Percentiles rank a stretch among this genome's conserved stretches.
These are phyloP conservation scores for Phytophthora tubulina DNA, from an alignment of 352 stramenopile species.

Conservation along the genomic window DNA sequence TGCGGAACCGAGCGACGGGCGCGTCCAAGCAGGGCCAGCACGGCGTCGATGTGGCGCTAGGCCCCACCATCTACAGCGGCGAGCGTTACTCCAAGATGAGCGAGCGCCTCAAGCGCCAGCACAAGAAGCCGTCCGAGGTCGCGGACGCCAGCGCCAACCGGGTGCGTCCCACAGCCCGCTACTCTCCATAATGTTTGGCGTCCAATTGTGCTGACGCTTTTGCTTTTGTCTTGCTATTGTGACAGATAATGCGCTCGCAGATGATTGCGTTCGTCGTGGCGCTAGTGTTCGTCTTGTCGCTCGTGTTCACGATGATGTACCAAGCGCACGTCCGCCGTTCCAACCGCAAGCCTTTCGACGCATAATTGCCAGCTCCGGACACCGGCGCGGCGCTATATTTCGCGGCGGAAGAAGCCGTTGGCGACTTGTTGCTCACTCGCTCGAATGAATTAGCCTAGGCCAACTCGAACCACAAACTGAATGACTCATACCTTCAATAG, in stretches of 20 bases:
- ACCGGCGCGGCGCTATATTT: not conserved
- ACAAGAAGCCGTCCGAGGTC: conserved; percentile 57
- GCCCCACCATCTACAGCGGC: conserved; percentile 83
- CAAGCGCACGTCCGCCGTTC: conserved; percentile 47
- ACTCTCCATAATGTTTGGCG: not conserved
- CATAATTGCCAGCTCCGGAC: conserved; percentile 3
- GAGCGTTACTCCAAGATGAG: conserved; percentile 88
- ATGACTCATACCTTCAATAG: conserved; percentile 31
- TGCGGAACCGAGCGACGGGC: conserved; percentile 61
- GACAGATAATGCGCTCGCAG: conserved; percentile 69
- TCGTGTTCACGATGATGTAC: conserved; percentile 73
- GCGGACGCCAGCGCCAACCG: conserved; percentile 45
- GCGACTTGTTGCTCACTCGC: not conserved
- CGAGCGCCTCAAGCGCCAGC: conserved; percentile 81
- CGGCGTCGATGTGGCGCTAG: conserved; percentile 65
- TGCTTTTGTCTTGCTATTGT: conserved; percentile 10
- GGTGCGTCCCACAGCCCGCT: conserved; percentile 35
- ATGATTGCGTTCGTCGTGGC: conserved; percentile 70
- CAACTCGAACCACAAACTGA: too few species aligned
- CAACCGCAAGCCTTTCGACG: conserved; percentile 40
- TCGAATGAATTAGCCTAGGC: not conserved
- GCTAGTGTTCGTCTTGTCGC: conserved; percentile 55
- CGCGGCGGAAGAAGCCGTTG: conserved; percentile 27
- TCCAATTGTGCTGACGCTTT: conserved; percentile 13
- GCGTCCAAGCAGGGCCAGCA: conserved; percentile 43